Evolutionary conservation across 345 rosid genomes (phyloP).

Genomic region (Brassica nigra): DNA sequence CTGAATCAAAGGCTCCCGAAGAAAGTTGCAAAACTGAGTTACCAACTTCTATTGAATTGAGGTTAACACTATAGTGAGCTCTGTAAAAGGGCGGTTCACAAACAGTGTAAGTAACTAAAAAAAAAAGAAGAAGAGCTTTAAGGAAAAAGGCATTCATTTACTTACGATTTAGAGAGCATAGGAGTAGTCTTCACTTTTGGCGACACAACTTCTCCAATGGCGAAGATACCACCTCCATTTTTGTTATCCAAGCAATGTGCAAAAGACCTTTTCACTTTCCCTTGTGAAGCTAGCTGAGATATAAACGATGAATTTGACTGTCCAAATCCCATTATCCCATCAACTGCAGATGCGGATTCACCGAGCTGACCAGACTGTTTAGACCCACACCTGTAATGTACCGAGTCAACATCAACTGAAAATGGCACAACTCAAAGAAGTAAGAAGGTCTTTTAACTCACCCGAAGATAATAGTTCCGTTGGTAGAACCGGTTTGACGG

Average conservation of each 20-base stretch:
- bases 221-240: constrained; percentile 86
- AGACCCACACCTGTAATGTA: constrained; percentile 62
- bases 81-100: constrained; percentile 43
- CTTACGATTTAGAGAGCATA: constrained; percentile 75
- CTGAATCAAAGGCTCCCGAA: constrained; percentile 51
- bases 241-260: constrained; percentile 83
- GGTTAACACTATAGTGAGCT: constrained; percentile 77
- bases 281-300: constrained; percentile 79
- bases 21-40: constrained; percentile 53
- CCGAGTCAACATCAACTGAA: neutral
- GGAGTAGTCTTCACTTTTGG: constrained; percentile 83
- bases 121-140: neutral
- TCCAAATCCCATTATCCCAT: constrained; percentile 93
- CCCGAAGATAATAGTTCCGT: constrained; percentile 72
- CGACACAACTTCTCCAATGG: constrained; percentile 77
- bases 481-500: constrained; percentile 50
- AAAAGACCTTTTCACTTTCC: constrained; percentile 69
- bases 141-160: constrained; percentile 17
- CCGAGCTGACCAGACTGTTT: constrained; percentile 81
- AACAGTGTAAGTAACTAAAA: neutral
- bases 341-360: constrained; percentile 66
- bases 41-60: constrained; percentile 75
- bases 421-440: neutral
- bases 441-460: constrained; percentile 35
- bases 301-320: constrained; percentile 81